phyloP scores from a whole-genome alignment of 129 eudicot genomes.

The Arctium lappa region DNA sequence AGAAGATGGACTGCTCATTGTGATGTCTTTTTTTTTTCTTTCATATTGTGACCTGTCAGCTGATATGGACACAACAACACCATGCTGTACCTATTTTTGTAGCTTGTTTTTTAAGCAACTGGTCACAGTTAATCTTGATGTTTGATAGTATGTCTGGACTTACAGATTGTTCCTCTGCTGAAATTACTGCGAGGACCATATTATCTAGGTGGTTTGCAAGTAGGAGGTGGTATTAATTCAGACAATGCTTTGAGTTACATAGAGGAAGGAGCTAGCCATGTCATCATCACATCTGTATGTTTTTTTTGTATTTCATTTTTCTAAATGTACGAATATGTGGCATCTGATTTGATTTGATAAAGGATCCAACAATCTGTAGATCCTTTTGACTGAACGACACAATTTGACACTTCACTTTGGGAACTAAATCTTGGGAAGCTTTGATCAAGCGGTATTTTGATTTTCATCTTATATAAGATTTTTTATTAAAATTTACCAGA shows the following conservation, averaged over 20 bases:
- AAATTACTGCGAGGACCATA: constrained; percentile 48
- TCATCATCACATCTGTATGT: constrained; percentile 87
- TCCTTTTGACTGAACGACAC: too few species aligned
- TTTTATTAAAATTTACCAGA: too few species aligned
- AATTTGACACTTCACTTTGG: too few species aligned
- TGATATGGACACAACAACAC: not conserved
- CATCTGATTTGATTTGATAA: not conserved
- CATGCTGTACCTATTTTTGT: not conserved
- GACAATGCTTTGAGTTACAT: constrained; percentile 79
- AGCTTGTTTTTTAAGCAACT: not conserved
- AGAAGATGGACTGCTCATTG: not conserved
- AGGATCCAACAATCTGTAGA: too few species aligned
- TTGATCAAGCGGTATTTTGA: too few species aligned
- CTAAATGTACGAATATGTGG: not conserved
- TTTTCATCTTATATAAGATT: too few species aligned
- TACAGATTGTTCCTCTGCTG: constrained; percentile 50
- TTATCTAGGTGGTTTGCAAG: constrained; percentile 94
- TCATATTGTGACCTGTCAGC: not conserved
- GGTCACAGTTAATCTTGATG: constrained; percentile 14
- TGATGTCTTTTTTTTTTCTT: not conserved
- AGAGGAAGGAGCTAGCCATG: constrained; percentile 96
- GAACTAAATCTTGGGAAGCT: too few species aligned
- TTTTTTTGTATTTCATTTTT: not conserved
- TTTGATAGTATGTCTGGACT: constrained; percentile 29
- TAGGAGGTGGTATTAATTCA: constrained; percentile 93